A percentile compares a stretch with the other conserved stretches of the same genome.
These are phyloP conservation scores for Brassica hybrid DNA, from an alignment of 441 rosid genomes.

Conservation along the genomic window DNA sequence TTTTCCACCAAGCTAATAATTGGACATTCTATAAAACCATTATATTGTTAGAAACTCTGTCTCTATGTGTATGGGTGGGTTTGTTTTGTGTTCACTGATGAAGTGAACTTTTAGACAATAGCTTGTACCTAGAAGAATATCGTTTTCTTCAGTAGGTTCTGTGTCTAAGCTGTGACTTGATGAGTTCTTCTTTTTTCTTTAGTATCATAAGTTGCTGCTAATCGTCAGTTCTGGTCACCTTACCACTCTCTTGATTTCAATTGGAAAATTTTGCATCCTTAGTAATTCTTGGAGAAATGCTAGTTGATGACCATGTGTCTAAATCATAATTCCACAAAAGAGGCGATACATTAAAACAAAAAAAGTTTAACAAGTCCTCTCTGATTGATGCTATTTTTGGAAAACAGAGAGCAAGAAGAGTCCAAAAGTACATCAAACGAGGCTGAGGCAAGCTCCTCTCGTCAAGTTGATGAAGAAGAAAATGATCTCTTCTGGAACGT, in stretches of 20 bases:
- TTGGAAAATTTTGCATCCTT: neutral
- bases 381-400: slow-evolving; percentile 19
- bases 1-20: too few relatives aligned
- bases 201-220: neutral
- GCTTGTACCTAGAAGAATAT: neutral
- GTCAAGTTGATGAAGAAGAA: slow-evolving; percentile 55
- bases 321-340: too few relatives aligned
- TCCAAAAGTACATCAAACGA: slow-evolving; percentile 47
- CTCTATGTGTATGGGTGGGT: slow-evolving; percentile 2
- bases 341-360: neutral
- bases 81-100: slow-evolving; percentile 24
- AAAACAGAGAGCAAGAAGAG: slow-evolving; percentile 64
- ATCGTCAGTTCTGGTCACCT: neutral
- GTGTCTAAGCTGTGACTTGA: slow-evolving; percentile 19
- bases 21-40: too few relatives aligned
- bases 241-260: neutral
- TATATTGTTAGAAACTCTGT: neutral
- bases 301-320: neutral
- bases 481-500: slow-evolving; percentile 75
- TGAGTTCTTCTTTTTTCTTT: neutral
- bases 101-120: slow-evolving; percentile 8
- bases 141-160: neutral
- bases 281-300: neutral
- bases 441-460: slow-evolving; percentile 48
- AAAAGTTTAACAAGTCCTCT: neutral